phyloP scores from a whole-genome alignment of 2,329 filamentous ascomycete species.

The Aschersonia sp. region DNA sequence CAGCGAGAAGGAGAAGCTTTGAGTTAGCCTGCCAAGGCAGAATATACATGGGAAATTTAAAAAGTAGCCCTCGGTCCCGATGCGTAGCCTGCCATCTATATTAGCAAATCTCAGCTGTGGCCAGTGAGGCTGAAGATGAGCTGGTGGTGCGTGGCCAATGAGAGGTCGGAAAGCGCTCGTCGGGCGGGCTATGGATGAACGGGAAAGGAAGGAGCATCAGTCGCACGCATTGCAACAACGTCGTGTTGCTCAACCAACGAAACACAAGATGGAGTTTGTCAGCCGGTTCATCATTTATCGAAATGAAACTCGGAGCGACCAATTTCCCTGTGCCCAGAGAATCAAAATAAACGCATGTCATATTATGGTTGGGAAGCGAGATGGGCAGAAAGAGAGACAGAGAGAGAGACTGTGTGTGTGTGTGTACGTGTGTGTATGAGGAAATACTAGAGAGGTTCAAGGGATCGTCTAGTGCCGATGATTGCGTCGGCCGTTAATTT shows the following conservation, averaged over 20 bases:
- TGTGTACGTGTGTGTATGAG: too few species aligned
- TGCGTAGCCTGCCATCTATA: too few species aligned
- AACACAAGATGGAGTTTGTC: background rate
- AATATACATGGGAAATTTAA: too few species aligned
- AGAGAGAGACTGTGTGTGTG: too few species aligned
- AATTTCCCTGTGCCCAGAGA: background rate
- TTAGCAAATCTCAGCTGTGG: background rate
- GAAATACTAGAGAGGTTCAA: background rate
- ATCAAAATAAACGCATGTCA: too few species aligned
- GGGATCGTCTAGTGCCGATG: background rate
- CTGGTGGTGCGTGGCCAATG: background rate
- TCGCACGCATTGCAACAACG: background rate
- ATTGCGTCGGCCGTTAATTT: background rate
- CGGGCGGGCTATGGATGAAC: background rate
- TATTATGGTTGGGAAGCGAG: background rate
- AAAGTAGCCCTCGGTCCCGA: too few species aligned
- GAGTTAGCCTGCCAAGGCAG: too few species aligned
- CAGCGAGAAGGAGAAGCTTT: too few species aligned
- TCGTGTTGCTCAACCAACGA: background rate
- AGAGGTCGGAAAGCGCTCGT: too few species aligned
- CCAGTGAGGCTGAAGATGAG: background rate
- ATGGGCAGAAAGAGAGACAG: background rate
- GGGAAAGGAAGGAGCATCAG: background rate
- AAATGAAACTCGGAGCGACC: background rate
- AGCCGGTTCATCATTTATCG: background rate